These are phyloP conservation scores for Polytrichum formosum DNA, from an alignment of 225 moss, liverwort and hornwort genomes.

Conservation along the genomic window DNA sequence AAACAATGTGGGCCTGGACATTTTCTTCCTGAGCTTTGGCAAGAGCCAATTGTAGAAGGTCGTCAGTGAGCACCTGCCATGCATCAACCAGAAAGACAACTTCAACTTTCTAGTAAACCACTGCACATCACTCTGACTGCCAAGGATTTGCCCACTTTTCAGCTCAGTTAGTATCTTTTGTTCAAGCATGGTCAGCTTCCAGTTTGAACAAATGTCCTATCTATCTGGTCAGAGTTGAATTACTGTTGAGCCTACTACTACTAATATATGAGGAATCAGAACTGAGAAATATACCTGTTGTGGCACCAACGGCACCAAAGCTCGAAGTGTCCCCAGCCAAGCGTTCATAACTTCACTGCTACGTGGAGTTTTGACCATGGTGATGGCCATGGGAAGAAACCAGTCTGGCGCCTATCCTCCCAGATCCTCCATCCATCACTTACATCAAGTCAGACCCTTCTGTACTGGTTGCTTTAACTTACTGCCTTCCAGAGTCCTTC, in stretches of 20 bases:
- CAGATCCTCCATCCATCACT: conserved; percentile 41
- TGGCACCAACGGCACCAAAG: conserved; percentile 63
- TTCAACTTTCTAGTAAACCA: too few relatives aligned
- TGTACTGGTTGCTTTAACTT: conserved; percentile 4
- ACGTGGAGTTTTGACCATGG: conserved; percentile 69
- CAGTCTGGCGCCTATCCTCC: conserved; percentile 53
- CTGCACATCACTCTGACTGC: too few relatives aligned
- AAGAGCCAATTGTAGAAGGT: conserved; percentile 75
- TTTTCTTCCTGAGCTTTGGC: conserved; percentile 86
- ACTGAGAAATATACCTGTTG: conserved; percentile 44
- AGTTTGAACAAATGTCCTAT: too few relatives aligned
- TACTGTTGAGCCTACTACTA: too few relatives aligned
- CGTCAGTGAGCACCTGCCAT: conserved; percentile 66
- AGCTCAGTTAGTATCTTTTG: too few relatives aligned
- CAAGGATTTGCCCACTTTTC: too few relatives aligned
- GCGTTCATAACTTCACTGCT: conserved; percentile 67
- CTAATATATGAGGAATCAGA: too few relatives aligned
- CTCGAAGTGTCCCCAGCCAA: conserved; percentile 74
- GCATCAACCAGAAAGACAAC: neutral
- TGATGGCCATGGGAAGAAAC: conserved; percentile 64
- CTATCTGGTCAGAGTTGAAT: too few relatives aligned
- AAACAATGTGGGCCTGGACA: conserved; percentile 69
- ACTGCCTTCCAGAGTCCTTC: too few relatives aligned
- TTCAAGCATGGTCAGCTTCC: too few relatives aligned
- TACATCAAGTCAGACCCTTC: conserved; percentile 37